Percentiles rank a stretch among this genome's conserved stretches.
Evolutionary conservation across 192 early-diverging fungal species (phyloP).

Genomic region (Umbelopsis sp.): DNA sequence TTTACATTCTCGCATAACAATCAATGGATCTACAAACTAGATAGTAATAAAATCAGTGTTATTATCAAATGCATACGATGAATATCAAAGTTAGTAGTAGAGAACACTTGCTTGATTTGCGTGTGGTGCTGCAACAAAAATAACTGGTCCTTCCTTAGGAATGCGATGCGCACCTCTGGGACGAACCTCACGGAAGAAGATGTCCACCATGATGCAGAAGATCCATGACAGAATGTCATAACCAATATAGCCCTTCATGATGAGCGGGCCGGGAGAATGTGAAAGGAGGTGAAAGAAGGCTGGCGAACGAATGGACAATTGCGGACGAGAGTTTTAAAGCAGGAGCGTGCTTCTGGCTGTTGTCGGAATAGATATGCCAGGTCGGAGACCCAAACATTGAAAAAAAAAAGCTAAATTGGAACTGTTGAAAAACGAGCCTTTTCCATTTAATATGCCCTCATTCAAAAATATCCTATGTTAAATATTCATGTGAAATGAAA

Average conservation of each 20-base stretch:
- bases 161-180: constrained; percentile 81
- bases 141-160: constrained; percentile 85
- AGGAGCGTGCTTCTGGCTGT: not conserved
- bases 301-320: not conserved
- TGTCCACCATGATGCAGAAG: constrained; percentile 66
- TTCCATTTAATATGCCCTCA: no score
- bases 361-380: no score
- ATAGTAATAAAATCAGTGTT: not conserved
- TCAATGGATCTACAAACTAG: constrained; percentile 93
- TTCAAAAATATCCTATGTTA: no score
- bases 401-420: no score
- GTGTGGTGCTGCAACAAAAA: constrained; percentile 89
- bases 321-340: not conserved
- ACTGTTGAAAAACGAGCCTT: no score
- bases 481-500: no score
- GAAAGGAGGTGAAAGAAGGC: not conserved
- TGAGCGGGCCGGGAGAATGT: not conserved
- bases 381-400: no score
- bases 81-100: not conserved
- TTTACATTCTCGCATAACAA: constrained; percentile 80
- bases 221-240: constrained; percentile 73
- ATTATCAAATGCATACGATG: constrained; percentile 1
- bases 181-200: constrained; percentile 92
- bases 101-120: constrained; percentile 63
- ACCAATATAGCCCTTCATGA: not conserved